Evolutionary conservation across 2,329 filamentous ascomycete genomes (phyloP).

Genomic region (Fusarium sororula): DNA sequence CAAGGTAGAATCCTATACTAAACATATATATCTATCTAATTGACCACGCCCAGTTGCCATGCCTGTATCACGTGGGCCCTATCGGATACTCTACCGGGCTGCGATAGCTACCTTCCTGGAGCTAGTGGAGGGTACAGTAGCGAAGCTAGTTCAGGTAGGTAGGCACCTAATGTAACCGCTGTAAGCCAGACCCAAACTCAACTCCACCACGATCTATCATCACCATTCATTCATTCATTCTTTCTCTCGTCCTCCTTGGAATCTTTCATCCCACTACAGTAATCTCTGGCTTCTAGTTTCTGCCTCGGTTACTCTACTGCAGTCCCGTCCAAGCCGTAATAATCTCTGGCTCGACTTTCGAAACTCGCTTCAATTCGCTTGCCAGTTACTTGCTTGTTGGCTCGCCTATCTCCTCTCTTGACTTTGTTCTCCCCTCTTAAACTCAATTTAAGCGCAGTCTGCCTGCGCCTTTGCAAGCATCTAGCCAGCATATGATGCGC

Average conservation of each 20-base stretch:
- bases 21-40: not conserved
- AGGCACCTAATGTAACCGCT: slow-evolving; percentile 39
- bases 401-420: slow-evolving; percentile 19
- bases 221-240: slow-evolving; percentile 9
- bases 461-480: not conserved
- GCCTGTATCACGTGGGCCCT: slow-evolving; percentile 40
- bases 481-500: slow-evolving; percentile 41
- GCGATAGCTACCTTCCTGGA: not conserved
- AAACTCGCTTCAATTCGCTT: slow-evolving; percentile 1
- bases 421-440: not conserved
- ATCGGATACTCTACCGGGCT: slow-evolving; percentile 26
- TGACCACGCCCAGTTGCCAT: not conserved
- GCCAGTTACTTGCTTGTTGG: not conserved
- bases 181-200: slow-evolving; percentile 30
- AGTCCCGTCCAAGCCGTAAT: not conserved
- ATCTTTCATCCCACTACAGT: not conserved
- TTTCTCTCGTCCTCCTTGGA: not conserved
- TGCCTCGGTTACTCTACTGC: not conserved
- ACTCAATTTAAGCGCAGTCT: slow-evolving; percentile 3
- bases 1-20: too few species aligned
- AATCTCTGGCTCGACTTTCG: not conserved
- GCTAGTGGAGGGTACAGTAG: not conserved
- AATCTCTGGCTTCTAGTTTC: not conserved
- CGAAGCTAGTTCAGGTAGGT: slow-evolving; percentile 6
- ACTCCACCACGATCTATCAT: slow-evolving; percentile 30